Percentiles rank a stretch among this genome's conserved stretches.
These are phyloP conservation scores for Trichophyton equinum DNA, from an alignment of 2,329 filamentous ascomycete genomes.

Conservation along the genomic window DNA sequence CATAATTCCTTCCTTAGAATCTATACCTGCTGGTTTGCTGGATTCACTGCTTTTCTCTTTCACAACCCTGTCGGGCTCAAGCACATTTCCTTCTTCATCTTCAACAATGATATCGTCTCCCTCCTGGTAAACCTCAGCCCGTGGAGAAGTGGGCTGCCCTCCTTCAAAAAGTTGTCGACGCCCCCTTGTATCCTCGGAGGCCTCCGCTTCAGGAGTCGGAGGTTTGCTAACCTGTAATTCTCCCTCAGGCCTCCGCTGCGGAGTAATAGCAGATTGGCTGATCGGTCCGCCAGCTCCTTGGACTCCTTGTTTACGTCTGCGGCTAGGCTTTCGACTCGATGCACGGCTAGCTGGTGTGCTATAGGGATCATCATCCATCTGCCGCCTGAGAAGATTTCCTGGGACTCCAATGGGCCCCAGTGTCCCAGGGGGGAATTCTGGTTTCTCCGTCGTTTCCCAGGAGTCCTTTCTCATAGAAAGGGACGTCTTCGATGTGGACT, in stretches of 20 bases:
- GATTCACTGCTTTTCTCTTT: slow-evolving; percentile 33
- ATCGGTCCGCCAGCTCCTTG: slow-evolving; percentile 74
- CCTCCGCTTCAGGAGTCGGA: slow-evolving; percentile 13
- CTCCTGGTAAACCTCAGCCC: slow-evolving; percentile 61
- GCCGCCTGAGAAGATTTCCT: slow-evolving; percentile 66
- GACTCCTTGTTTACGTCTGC: slow-evolving; percentile 54
- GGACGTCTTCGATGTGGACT: slow-evolving; percentile 68
- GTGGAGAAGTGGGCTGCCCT: slow-evolving; percentile 17
- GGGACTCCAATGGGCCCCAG: slow-evolving; percentile 60
- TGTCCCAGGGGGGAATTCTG: slow-evolving; percentile 53
- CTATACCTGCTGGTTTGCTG: slow-evolving; percentile 33
- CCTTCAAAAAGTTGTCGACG: slow-evolving; percentile 18
- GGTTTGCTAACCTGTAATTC: slow-evolving; percentile 15
- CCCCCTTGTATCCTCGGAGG: neutral
- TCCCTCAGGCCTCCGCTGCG: slow-evolving; percentile 34
- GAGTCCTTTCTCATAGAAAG: slow-evolving; percentile 63
- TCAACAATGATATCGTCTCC: slow-evolving; percentile 69
- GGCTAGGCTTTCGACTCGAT: slow-evolving; percentile 37
- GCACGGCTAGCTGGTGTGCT: slow-evolving; percentile 45
- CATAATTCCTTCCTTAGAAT: slow-evolving; percentile 22
- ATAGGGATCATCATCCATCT: slow-evolving; percentile 60
- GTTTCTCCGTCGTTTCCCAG: slow-evolving; percentile 46
- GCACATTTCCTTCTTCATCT: slow-evolving; percentile 73
- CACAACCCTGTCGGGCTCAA: slow-evolving; percentile 48
- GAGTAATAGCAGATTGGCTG: slow-evolving; percentile 77